phyloP scores from a whole-genome alignment of 2,329 filamentous ascomycete genomes.

The Mollisia scopiformis region DNA sequence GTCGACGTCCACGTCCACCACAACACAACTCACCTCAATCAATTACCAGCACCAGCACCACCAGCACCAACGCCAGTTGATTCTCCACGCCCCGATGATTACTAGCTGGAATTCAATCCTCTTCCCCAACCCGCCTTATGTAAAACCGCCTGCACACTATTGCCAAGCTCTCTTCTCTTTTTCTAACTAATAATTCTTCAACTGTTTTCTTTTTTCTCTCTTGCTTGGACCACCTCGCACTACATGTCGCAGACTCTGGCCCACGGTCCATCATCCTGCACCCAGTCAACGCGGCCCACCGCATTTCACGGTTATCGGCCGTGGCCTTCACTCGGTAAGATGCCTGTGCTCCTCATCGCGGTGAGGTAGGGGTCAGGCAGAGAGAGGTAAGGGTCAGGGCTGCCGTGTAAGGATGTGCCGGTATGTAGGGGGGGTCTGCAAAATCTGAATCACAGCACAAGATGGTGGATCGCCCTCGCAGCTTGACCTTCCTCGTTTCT shows the following conservation, averaged over 20 bases:
- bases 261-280: not conserved
- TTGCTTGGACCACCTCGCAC: constrained; percentile 6
- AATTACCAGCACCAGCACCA: no score
- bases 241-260: constrained; percentile 1
- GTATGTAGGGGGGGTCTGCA: constrained; percentile 6
- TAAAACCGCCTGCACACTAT: no score
- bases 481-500: constrained; percentile 20
- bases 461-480: constrained; percentile 33
- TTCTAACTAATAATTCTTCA: not conserved
- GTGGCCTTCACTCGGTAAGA: constrained; percentile 8
- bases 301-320: constrained; percentile 7
- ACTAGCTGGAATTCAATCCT: no score
- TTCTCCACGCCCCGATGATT: no score
- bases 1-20: no score
- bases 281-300: not conserved
- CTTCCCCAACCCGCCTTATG: no score
- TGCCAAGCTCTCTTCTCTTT: no score
- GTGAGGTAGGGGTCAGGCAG: no score
- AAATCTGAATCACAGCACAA: constrained; percentile 24
- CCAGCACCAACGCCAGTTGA: no score
- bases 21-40: no score
- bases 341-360: not conserved
- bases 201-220: not conserved
- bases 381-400: no score
- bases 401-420: not conserved